Base-by-base conservation (phyloP, 1,284 basidiomycete genomes). In the Naganishia sp. region DNA sequence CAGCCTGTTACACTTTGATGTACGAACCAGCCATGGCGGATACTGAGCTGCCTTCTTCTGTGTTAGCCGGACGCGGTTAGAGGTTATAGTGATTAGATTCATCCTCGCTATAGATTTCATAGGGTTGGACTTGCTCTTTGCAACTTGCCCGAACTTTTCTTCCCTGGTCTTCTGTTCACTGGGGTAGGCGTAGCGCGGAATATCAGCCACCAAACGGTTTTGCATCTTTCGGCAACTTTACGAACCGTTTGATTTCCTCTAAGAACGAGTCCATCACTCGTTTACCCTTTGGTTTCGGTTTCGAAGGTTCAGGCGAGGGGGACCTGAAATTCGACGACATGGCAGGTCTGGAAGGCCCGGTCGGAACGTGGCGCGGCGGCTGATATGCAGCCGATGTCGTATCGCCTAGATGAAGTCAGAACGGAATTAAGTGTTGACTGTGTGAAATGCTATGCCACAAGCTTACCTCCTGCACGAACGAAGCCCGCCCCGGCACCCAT, bases 161-260 rank as follows among this genome's bases (percentile, higher is more conserved):
- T 98, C 95, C 63, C 95, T 83, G 69, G 89, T 84, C 16, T 90
- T 90, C 79, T 98, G 94, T 61, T 97, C 93, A 75, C 94, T 96
- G 68, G 23, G 33, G 45, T 4, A 52, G 28, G 18, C 39, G n/a
- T n/a, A 60, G 50, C 56, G 55, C 21, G 6, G 10, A 2, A 9
- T 5, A 23, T 49, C 48, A 25, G n/a, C 6, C 21, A 21, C 21
- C 21, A 21, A 6, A 49, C 21, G 7, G 13, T 49, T 49, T 21
- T 21, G 6, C 3, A 4, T 28, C 23, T 31, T 9, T 9, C 15
- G 10, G 16, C 6, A 11, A 3, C 28, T 16, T 2, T 21, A 63
- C 80, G n/a, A 52, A 90, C 93, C 86, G 86, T 79, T 96, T 97
- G 69, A 96, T 90, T 79, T 95, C 92, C 73, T 94, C 91, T 54